phyloP scores from a whole-genome alignment of 768 basidiomycete species.

The Phaffia tasmanica region DNA sequence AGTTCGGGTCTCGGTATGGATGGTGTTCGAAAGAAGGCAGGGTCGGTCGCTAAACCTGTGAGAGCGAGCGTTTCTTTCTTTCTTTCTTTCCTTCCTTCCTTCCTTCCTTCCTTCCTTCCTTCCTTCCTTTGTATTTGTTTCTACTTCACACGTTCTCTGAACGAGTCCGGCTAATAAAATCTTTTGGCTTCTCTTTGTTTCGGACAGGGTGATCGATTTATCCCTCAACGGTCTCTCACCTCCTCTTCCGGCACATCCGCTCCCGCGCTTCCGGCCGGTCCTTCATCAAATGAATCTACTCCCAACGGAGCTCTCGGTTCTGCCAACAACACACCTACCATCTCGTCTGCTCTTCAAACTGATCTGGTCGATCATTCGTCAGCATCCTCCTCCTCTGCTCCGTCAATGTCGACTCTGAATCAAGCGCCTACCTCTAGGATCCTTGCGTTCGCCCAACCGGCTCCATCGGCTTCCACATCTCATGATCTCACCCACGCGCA shows the following conservation, averaged over 20 bases:
- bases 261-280: constrained; percentile 5
- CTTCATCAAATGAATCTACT: background rate
- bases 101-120: background rate
- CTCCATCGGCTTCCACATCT: constrained; percentile 65
- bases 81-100: background rate
- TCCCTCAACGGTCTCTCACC: constrained; percentile 23
- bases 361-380: too few relatives aligned
- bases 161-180: too few relatives aligned
- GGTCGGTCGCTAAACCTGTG: background rate
- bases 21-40: too few relatives aligned
- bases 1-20: background rate
- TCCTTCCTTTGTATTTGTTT: too few relatives aligned
- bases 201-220: constrained; percentile 22
- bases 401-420: constrained; percentile 1
- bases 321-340: too few relatives aligned
- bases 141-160: too few relatives aligned
- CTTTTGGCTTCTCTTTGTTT: too few relatives aligned
- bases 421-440: constrained; percentile 45
- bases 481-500: constrained; percentile 64
- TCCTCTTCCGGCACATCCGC: constrained; percentile 9
- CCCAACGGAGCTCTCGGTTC: too few relatives aligned
- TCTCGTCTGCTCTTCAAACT: too few relatives aligned
- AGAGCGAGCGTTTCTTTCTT: background rate
- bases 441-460: constrained; percentile 69
- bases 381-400: background rate